Conservation (phyloP, 2,329 filamentous ascomycete species). For the Chrysoporthe cubensis region DNA sequence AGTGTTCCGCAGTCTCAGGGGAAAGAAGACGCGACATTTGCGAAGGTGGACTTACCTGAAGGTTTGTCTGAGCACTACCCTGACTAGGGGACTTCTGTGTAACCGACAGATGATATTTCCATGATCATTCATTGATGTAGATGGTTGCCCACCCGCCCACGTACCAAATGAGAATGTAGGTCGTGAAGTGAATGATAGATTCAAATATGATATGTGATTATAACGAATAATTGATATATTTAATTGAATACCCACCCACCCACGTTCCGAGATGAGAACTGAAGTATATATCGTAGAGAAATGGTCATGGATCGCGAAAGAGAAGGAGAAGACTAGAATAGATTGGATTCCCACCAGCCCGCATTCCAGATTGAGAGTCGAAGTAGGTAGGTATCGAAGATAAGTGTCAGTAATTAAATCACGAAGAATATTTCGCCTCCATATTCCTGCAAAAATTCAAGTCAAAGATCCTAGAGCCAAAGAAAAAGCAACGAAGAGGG, state of each 20-base stretch:
- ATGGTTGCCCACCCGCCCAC: not conserved
- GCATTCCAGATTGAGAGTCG: not conserved
- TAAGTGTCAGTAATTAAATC: not conserved
- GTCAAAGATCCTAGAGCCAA: no score
- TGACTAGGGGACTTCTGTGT: not conserved
- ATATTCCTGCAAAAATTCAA: no score
- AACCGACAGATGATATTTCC: not conserved
- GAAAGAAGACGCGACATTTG: not conserved
- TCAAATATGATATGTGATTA: no score
- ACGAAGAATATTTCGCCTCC: no score
- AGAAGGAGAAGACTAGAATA: not conserved
- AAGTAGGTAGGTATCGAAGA: not conserved
- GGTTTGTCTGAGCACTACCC: not conserved
- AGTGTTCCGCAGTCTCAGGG: not conserved
- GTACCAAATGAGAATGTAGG: not conserved
- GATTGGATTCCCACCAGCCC: not conserved
- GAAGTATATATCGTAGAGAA: not conserved
- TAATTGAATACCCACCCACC: conserved; percentile 1
- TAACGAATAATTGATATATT: no score
- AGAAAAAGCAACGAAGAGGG: not conserved
- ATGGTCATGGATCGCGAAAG: not conserved
- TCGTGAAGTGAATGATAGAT: no score
- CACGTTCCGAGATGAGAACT: not conserved
- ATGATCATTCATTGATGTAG: not conserved
- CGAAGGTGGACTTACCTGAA: not conserved